Base-by-base conservation (phyloP, 2,329 filamentous ascomycete genomes). In the Emmonsiellopsis sp. region DNA sequence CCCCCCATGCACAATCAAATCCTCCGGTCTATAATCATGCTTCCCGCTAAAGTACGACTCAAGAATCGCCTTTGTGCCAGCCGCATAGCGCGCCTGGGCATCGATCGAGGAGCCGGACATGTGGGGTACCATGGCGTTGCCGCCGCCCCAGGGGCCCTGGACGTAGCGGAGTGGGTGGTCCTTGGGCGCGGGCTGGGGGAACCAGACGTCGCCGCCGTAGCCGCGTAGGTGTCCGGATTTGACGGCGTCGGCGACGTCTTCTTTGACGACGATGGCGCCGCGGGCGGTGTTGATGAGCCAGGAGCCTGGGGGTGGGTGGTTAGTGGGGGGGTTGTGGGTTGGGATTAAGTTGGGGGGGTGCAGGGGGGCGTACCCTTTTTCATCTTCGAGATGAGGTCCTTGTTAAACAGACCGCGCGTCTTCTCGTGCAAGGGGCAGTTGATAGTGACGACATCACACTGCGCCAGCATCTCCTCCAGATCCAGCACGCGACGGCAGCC, bases 351-450 rank as follows among this genome's bases (percentile, higher is more conserved):
- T 21, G 49, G 40, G 27, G 48, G 46, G 34, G 34, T n/a, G n/a
- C n/a, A n/a, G 40, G 8, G 42, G 31, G 14, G 61, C 80, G 63
- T 71, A 85, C 87, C 91, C 72, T 86, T 86, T 88, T 97, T 97
- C 93, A 97, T 98, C 87, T 97, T 96, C 74, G 84, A 80, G 70
- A 97, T 92, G 66, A 97, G 81, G 48, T 97, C 89, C 86, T 96
- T 96, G 86, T 97, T 95, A 82, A 97, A 97, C 59, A 98, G 75
- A 63, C 92, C 92, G 58, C 84, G 82, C 37, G 93, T 98, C 83
- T 94, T 95, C 82, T 97, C 92, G 80, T 98, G 93, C 60, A 98
- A 83, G 52, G 93, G 93, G 82, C 91, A 96, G 85, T 98, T 98
- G 79, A 98, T 97, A 69, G 93, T 98, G 74, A 98, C 92, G 58